A percentile compares a stretch with the other conserved stretches of the same genome.
Conservation (phyloP, 2,329 filamentous ascomycete species). For the Chaetomiaceae sp. region DNA sequence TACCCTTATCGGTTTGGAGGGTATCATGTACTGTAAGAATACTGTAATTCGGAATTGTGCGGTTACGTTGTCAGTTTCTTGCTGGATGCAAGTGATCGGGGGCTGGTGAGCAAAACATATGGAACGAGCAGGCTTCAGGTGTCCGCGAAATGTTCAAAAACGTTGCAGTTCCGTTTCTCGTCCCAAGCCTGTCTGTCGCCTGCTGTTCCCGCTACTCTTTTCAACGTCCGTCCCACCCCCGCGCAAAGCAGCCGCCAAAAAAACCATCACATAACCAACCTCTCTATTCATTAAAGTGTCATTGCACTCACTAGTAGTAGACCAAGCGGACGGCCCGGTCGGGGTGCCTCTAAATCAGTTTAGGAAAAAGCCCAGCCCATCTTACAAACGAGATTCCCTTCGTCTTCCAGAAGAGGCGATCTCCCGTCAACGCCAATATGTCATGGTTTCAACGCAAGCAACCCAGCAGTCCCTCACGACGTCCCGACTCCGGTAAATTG, state of each 20-base stretch:
- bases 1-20: neutral
- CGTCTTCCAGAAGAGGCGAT: neutral
- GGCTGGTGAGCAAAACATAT: no score
- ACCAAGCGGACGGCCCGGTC: neutral
- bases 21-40: no score
- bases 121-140: no score
- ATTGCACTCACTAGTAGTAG: neutral
- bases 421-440: neutral
- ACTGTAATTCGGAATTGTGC: no score
- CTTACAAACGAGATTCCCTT: neutral
- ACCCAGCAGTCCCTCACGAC: neutral
- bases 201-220: neutral
- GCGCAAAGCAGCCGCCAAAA: no score
- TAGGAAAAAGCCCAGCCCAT: neutral
- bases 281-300: neutral
- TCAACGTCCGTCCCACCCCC: no score
- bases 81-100: no score
- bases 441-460: neutral
- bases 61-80: no score
- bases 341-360: neutral
- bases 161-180: no score
- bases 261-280: neutral
- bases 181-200: no score
- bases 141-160: no score
- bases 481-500: constrained; percentile 4